phyloP scores from a whole-genome alignment of 345 rosid species.

The Cochlearia excelsa region DNA sequence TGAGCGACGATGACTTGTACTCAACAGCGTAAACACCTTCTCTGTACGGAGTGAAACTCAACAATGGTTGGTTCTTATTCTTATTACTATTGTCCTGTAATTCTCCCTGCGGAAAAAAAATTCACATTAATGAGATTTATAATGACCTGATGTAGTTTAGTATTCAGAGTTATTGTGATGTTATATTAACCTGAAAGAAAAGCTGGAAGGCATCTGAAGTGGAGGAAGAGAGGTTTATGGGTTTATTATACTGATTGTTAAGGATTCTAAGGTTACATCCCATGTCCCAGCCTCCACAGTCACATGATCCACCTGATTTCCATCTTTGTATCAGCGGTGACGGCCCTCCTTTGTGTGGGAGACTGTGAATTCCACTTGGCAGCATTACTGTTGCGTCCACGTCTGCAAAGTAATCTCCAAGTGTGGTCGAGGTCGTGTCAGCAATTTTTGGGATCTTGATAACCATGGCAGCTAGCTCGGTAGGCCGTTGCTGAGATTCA shows the following conservation, averaged over 20 bases:
- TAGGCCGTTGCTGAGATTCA: conserved; percentile 55
- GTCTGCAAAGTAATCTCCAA: conserved; percentile 32
- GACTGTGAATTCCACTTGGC: conserved; percentile 81
- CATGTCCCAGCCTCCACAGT: conserved; percentile 98
- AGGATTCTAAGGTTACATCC: conserved; percentile 78
- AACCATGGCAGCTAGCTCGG: conserved; percentile 89
- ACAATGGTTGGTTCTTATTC: conserved; percentile 47
- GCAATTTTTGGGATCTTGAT: conserved; percentile 47
- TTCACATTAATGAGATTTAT: conserved; percentile 5
- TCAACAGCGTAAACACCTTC: conserved; percentile 83
- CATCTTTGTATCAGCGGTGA: conserved; percentile 84
- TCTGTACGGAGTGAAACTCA: conserved; percentile 63
- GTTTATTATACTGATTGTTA: conserved; percentile 40
- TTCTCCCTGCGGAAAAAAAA: conserved; percentile 51
- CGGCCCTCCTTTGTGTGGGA: conserved; percentile 85
- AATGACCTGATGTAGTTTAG: too few species aligned
- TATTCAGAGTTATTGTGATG: background rate
- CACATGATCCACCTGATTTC: conserved; percentile 92
- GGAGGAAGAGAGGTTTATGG: conserved; percentile 33
- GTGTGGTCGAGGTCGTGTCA: conserved; percentile 26
- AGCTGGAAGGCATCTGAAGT: conserved; percentile 49
- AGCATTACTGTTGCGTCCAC: conserved; percentile 63
- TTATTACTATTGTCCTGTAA: conserved; percentile 29
- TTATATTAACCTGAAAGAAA: conserved; percentile 51
- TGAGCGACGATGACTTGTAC: conserved; percentile 57